Percentiles rank a stretch among this genome's conserved stretches.
phyloP scores from a whole-genome alignment of 768 basidiomycete species.

The Galerina marginata region DNA sequence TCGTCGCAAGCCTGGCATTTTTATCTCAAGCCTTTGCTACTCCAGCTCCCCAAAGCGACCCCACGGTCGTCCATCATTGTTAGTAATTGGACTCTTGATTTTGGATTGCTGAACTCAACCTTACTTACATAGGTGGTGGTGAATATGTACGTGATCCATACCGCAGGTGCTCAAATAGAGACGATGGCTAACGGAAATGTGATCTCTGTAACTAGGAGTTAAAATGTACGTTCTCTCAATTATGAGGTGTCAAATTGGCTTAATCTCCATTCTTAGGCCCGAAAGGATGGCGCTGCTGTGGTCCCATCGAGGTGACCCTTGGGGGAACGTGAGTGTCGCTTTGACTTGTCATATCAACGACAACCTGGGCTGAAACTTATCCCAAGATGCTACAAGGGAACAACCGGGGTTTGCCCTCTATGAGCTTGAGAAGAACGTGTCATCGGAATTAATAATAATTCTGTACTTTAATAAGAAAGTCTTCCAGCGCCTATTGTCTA shows the following conservation, averaged over 20 bases:
- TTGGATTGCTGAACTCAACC: not conserved
- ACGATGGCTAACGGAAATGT: not conserved
- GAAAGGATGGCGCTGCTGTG: slow-evolving; percentile 20
- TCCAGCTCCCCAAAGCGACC: slow-evolving; percentile 11
- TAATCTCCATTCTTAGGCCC: slow-evolving; percentile 12
- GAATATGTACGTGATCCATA: slow-evolving; percentile 7
- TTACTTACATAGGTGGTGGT: slow-evolving; percentile 7
- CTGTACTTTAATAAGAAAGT: not conserved
- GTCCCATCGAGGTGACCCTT: slow-evolving; percentile 13
- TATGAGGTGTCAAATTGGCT: not conserved
- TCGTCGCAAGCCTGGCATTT: slow-evolving; percentile 5
- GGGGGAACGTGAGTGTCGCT: slow-evolving; percentile 19
- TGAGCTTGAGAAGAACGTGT: not conserved
- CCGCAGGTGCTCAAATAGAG: not conserved
- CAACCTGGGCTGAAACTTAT: not conserved
- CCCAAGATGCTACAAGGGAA: slow-evolving; percentile 15
- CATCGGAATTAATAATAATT: not conserved
- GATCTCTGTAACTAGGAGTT: not conserved
- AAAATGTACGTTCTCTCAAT: not conserved
- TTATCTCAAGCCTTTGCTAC: slow-evolving; percentile 10
- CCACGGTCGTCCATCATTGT: slow-evolving; percentile 5
- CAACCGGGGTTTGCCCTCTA: slow-evolving; percentile 13
- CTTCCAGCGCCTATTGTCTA: not conserved
- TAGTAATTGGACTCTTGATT: not conserved
- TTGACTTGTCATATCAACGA: not conserved